Base-by-base conservation (phyloP, 306 rosid species). In the Vicia sativa region DNA sequence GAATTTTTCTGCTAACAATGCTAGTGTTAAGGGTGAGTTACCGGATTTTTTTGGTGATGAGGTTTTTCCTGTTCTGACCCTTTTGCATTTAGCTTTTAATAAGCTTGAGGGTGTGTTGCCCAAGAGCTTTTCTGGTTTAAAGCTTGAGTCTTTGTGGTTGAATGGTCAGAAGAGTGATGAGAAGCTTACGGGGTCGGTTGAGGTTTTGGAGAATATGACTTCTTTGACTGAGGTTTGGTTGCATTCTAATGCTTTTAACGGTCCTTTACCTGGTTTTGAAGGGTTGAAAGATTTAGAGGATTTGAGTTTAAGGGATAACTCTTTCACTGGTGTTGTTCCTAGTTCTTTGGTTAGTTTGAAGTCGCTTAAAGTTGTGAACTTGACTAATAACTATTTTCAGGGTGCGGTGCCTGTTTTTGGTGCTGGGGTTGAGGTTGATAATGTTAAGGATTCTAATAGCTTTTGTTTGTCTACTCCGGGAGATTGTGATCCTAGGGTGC, bases 1-100 rank as follows among this genome's bases (percentile, higher is more conserved):
- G 80, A 91, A 85, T 38, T 91, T 91, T 80, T 92, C 96, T 0
- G 95, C 95, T 1, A 86, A 87, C 38, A 84, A 86, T 1, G 95
- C 95, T 26, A 89, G 87, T 42, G 42, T 89, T 31, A 74, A 79
- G 14, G 95, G 98, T 7, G 70, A 29, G 12, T 50, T 92, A 39
- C 96, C 96, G 2, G 83, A 78, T 3, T 84, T 89, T 52, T 74
- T 92, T 58, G 57, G 74, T 10, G 61, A 73, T 0, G 85, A 74
- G 1, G 84, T 35, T 9, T 86, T 89, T 46, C 81, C 95, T 16
- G 71, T 84, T 0, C 74, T 92, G 76, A 43, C 71, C 31, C 77
- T 67, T 79, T 73, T 92, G 80, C 98, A 89, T 46, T 70, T 92
- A 65, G 83, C 97, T 13, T 84, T 87, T 68, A 92, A 92, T 31